Base-by-base conservation (phyloP, 1,284 basidiomycete genomes). In the Psilocybe mexicana region DNA sequence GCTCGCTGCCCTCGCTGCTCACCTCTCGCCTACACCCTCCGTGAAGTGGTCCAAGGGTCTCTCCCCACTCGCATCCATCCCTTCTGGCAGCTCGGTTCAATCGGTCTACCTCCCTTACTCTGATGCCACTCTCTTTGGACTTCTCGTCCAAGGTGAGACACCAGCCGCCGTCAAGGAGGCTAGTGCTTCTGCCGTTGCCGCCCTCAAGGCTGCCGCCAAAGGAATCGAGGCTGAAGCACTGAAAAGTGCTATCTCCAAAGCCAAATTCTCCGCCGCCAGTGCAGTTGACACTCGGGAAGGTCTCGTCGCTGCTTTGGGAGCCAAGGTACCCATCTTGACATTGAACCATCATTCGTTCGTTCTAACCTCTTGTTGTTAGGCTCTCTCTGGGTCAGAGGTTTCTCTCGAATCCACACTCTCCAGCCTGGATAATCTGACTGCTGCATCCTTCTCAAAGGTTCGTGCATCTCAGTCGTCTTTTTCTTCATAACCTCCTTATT, bases 21-120 rank as follows among this genome's bases (percentile, higher is more conserved):
- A 94, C 67, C 78, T 97, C 63, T 87, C 89, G 52, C 82, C 92
- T 2, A 71, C 76, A 10, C 79, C 87, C 12, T 82, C 91, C 43
- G 76, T 97, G 70, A 97, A 97, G 75, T 97, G 94, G 94, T 82
- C 86, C 2, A 74, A 85, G 61, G 87, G 92, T 42, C 68, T 83
- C 12, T 88, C 91, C 1, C 85, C 91, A 6, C 75, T 95, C 60
- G 76, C 90, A 7, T 73, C 82, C 33, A 66, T 89, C 23, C 83
- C 86, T 2, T 64, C 69, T 30, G 79, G 82, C 49, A 77, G 85
- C 2, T 79, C 80, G 25, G 90, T 90, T 57, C 83, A 88, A 72
- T 74, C 87, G 2, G 85, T 95, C 58, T 83, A 92, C 69, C 78
- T 94, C 12, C 86, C 90, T 18, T 98, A 97, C 79, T 93, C 93